Percentiles rank a stretch among this genome's conserved stretches.
phyloP scores from a whole-genome alignment of 2,329 filamentous ascomycete species.

The Phymatotrichopsis omnivora region DNA sequence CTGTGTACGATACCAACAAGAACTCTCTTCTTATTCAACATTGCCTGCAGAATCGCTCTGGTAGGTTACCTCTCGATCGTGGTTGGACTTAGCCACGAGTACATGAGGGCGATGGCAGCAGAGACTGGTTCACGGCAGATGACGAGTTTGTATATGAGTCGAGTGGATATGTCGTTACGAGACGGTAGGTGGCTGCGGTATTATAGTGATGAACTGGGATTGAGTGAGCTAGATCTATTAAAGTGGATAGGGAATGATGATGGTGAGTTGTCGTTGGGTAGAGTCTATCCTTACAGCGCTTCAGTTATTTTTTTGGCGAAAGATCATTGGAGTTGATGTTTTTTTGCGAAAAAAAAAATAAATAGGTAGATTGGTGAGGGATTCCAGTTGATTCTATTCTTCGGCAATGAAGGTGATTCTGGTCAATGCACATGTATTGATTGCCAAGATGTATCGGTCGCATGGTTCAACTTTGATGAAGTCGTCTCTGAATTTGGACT shows the following conservation, averaged over 20 bases:
- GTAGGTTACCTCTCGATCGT: no score
- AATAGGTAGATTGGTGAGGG: no score
- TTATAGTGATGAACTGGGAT: conserved; percentile 8
- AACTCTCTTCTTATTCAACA: no score
- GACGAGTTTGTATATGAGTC: conserved; percentile 2
- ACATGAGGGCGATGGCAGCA: no score
- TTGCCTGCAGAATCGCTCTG: no score
- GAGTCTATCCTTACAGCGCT: no score
- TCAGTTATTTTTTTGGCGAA: no score
- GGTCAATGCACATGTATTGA: not conserved
- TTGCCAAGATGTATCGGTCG: conserved; percentile 1
- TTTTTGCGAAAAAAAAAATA: no score
- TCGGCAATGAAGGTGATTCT: not conserved
- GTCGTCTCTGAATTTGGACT: no score
- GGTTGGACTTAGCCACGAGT: no score
- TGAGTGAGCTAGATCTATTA: conserved; percentile 8
- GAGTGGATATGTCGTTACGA: conserved; percentile 7
- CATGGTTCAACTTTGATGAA: not conserved
- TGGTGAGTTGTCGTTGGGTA: not conserved
- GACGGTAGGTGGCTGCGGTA: conserved; percentile 6
- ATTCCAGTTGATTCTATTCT: not conserved
- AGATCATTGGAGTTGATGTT: no score
- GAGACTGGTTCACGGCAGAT: not conserved
- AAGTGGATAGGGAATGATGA: not conserved
- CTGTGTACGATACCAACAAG: no score